A percentile compares a stretch with the other conserved stretches of the same genome.
These are phyloP conservation scores for Eucalyptus sideroxylon DNA, from an alignment of 345 rosid species.

Conservation along the genomic window DNA sequence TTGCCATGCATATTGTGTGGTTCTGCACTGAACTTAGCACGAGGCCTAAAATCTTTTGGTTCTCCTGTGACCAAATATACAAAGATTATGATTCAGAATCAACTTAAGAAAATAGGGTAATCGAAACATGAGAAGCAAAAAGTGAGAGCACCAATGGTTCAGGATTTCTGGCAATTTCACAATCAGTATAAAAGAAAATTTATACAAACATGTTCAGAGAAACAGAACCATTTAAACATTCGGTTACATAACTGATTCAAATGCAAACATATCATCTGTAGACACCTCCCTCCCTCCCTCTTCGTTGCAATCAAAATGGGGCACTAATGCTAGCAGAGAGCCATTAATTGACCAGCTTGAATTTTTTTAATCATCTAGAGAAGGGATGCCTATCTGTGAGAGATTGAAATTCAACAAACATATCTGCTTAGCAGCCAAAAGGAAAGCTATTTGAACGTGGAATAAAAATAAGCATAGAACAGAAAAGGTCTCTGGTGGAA, in stretches of 20 bases:
- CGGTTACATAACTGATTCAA: not conserved
- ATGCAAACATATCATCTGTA: not conserved
- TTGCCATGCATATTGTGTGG: slow-evolving; percentile 44
- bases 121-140: not conserved
- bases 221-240: not conserved
- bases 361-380: not conserved
- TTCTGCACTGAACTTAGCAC: slow-evolving; percentile 9
- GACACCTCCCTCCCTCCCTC: not conserved
- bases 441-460: not conserved
- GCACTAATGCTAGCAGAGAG: not conserved
- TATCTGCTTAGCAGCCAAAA: not conserved
- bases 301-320: not conserved
- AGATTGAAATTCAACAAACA: not conserved
- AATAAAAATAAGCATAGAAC: not conserved
- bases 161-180: not conserved
- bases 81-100: not conserved
- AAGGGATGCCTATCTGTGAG: not conserved
- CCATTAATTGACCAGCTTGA: not conserved
- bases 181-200: not conserved
- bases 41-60: slow-evolving; percentile 6
- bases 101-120: not conserved
- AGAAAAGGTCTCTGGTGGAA: not conserved
- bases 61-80: not conserved
- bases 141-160: not conserved
- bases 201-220: not conserved